Evolutionary conservation across 306 rosid genomes (phyloP).

Genomic region (Purshia tridentata): DNA sequence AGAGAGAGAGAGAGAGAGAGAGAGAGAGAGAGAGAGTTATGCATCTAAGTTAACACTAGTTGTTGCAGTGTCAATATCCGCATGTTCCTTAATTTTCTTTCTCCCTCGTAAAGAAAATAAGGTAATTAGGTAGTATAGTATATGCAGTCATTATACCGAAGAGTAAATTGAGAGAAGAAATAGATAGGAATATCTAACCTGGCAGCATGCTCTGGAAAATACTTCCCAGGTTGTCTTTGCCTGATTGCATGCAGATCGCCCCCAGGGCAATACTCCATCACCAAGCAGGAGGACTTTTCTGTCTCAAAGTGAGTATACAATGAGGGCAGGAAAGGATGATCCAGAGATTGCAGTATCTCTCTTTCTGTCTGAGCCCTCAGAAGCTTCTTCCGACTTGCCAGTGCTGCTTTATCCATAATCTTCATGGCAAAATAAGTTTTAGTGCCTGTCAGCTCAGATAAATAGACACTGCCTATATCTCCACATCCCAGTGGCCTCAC

Average conservation of each 20-base stretch:
- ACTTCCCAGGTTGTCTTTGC: constrained; percentile 85
- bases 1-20: not conserved
- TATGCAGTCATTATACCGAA: not conserved
- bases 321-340: constrained; percentile 96
- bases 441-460: constrained; percentile 77
- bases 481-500: constrained; percentile 83
- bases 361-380: constrained; percentile 85
- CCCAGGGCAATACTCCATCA: constrained; percentile 96
- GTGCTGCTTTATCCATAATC: constrained; percentile 79
- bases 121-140: not conserved
- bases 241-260: constrained; percentile 91
- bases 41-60: not conserved
- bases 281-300: constrained; percentile 76
- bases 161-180: constrained; percentile 7
- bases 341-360: constrained; percentile 90
- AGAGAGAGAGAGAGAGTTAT: not conserved
- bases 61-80: not conserved
- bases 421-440: constrained; percentile 92
- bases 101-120: not conserved
- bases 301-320: constrained; percentile 84
- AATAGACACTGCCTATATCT: constrained; percentile 87
- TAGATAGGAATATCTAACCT: constrained; percentile 55
- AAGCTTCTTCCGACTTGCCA: constrained; percentile 84
- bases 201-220: constrained; percentile 88
- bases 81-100: not conserved